Conservation (phyloP, 148 eudicot species). For the Euryodendron excelsum region DNA sequence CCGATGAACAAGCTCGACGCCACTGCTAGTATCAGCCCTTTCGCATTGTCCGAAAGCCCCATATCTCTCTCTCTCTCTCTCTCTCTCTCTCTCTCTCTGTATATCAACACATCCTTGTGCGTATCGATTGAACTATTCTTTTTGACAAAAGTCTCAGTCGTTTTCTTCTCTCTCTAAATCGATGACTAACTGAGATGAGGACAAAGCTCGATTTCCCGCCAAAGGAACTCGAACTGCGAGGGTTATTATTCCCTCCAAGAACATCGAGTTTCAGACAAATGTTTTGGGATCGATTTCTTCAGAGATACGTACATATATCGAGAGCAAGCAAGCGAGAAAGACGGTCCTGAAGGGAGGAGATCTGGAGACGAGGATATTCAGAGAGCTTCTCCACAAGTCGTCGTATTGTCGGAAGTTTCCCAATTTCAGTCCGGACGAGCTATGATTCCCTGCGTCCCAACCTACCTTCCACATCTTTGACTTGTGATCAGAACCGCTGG, state of each 20-base stretch:
- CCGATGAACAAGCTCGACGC: conserved; percentile 80
- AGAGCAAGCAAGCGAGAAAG: too few species aligned
- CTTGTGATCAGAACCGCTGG: too few species aligned
- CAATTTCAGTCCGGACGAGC: background rate
- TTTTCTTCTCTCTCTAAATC: background rate
- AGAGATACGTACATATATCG: background rate
- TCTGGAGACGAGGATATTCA: background rate
- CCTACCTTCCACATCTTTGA: too few species aligned
- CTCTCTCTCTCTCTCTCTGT: too few species aligned
- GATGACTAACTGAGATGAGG: background rate
- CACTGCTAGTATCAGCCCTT: conserved; percentile 69
- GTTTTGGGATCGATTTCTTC: background rate
- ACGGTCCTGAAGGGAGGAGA: too few species aligned
- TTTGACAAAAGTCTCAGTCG: too few species aligned
- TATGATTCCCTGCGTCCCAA: background rate
- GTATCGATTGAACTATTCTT: background rate
- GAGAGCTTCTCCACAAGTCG: background rate
- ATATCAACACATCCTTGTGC: background rate
- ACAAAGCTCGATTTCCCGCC: conserved; percentile 16
- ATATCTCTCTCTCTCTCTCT: conserved; percentile 9
- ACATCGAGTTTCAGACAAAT: too few species aligned
- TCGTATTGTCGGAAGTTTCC: conserved; percentile 8
- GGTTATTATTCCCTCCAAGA: background rate
- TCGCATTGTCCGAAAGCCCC: conserved; percentile 51
- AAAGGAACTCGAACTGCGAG: background rate